These are phyloP conservation scores for Toxicodendron radicans DNA, from an alignment of 345 rosid species.

Conservation along the genomic window DNA sequence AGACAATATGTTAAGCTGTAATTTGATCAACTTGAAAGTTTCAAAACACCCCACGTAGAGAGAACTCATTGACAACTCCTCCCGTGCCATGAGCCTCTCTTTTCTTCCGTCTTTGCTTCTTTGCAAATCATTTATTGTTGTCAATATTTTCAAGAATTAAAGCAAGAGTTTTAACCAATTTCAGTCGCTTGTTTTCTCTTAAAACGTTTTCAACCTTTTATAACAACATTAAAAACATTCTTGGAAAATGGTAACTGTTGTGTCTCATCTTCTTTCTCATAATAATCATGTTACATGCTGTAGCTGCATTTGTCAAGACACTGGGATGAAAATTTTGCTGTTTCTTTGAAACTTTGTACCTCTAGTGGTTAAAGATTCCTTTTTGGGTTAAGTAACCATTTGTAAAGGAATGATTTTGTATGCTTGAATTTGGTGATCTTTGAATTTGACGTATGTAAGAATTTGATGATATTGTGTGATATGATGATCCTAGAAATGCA, in stretches of 20 bases:
- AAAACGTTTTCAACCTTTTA: background rate
- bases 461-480: background rate
- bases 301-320: background rate
- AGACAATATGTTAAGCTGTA: background rate
- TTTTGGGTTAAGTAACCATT: slow-evolving; percentile 1
- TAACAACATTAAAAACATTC: background rate
- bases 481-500: background rate
- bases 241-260: background rate
- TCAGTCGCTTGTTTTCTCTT: background rate
- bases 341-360: background rate
- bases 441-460: background rate
- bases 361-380: background rate
- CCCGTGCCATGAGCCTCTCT: background rate
- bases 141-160: background rate
- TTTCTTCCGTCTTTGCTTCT: background rate
- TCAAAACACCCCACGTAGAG: background rate
- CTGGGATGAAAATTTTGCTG: background rate
- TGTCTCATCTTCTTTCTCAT: background rate
- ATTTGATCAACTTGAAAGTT: background rate
- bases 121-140: background rate
- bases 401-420: background rate
- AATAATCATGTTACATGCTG: slow-evolving; percentile 5
- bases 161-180: background rate
- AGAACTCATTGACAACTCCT: too few species aligned
- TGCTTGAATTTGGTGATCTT: background rate